phyloP scores from a whole-genome alignment of 2,329 filamentous ascomycete genomes.

The Monilinia laxa region DNA sequence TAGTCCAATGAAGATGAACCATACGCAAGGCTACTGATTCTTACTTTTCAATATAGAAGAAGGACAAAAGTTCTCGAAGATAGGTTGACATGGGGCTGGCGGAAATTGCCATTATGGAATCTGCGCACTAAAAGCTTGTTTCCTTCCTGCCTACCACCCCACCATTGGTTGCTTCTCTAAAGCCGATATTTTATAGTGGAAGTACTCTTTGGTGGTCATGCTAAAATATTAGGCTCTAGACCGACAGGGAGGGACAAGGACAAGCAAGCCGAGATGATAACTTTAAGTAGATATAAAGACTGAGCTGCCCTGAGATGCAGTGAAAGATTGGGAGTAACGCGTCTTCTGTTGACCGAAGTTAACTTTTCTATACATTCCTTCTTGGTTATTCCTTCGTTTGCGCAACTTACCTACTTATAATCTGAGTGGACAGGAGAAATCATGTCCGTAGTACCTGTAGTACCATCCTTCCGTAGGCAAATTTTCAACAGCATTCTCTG shows the following conservation, averaged over 20 bases:
- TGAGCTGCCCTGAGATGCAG: background rate
- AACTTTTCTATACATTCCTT: background rate
- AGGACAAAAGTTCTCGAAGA: background rate
- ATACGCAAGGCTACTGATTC: conserved; percentile 16
- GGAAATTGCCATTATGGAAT: background rate
- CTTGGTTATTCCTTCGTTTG: conserved; percentile 1
- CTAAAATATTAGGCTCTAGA: background rate
- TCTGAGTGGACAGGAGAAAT: background rate
- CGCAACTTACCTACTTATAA: background rate
- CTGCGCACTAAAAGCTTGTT: conserved; percentile 6
- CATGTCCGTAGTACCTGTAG: conserved; percentile 10
- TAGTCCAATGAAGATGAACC: background rate
- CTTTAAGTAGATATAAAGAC: conserved; percentile 1
- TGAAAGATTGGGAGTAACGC: background rate
- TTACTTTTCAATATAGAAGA: background rate
- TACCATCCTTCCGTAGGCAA: conserved; percentile 20
- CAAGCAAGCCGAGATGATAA: conserved; percentile 8
- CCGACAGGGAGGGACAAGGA: background rate
- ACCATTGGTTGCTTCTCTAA: background rate
- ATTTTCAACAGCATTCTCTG: conserved; percentile 25
- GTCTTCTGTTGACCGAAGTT: background rate
- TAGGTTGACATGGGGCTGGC: background rate
- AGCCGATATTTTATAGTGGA: too few relatives aligned
- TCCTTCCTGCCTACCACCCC: background rate
- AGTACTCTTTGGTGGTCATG: background rate